Conservation (phyloP, 2,329 filamentous ascomycete genomes). For the Stromatinia cepivora region DNA sequence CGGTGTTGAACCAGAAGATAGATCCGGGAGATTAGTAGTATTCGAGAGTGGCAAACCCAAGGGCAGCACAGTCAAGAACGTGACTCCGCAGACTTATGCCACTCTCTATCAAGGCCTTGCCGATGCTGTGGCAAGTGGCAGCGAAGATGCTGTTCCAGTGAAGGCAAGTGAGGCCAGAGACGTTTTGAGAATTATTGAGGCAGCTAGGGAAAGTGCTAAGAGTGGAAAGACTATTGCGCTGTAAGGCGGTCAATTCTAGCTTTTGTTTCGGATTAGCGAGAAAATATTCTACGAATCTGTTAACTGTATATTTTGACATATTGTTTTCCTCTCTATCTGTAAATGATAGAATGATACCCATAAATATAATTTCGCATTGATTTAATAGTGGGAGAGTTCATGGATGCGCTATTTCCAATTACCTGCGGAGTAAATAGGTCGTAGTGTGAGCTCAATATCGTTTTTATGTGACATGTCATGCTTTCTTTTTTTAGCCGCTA, state of each 20-base stretch:
- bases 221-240: conserved; percentile 43
- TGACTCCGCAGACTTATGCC: conserved; percentile 66
- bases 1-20: conserved; percentile 60
- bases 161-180: conserved; percentile 53
- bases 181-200: conserved; percentile 57
- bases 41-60: conserved; percentile 51
- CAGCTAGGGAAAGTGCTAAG: conserved; percentile 54
- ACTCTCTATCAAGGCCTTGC: conserved; percentile 63
- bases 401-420: not conserved
- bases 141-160: conserved; percentile 54
- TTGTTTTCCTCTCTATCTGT: not conserved
- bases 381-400: not conserved
- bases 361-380: not conserved
- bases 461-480: too few relatives aligned
- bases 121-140: conserved; percentile 49
- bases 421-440: too few relatives aligned
- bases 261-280: not conserved
- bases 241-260: not conserved
- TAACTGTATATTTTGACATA: not conserved
- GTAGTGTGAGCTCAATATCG: too few relatives aligned
- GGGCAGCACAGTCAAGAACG: conserved; percentile 53
- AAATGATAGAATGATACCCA: not conserved
- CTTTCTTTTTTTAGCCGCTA: too few relatives aligned
- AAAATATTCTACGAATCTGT: not conserved
- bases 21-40: conserved; percentile 59